These are phyloP conservation scores for Epicoccum sorghinum DNA, from an alignment of 2,329 filamentous ascomycete species.

Conservation along the genomic window DNA sequence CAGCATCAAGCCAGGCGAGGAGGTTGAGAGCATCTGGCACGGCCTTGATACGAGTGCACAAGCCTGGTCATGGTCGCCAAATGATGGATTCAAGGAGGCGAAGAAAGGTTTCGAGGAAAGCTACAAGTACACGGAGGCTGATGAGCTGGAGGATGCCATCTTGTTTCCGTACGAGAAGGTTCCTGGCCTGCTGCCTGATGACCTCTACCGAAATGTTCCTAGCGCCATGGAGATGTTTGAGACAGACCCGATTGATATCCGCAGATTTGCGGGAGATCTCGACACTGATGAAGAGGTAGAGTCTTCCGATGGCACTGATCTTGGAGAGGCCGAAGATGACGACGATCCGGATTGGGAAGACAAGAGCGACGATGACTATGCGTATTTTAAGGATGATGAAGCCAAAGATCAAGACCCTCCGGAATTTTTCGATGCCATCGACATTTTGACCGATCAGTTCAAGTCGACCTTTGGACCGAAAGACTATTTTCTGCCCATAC, in stretches of 20 bases:
- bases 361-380: constrained; percentile 18
- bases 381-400: constrained; percentile 5
- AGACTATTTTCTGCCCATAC: constrained; percentile 23
- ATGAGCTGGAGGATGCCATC: constrained; percentile 50
- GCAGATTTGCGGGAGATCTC: constrained; percentile 25
- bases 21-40: constrained; percentile 44
- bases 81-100: constrained; percentile 3
- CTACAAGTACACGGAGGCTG: constrained; percentile 47
- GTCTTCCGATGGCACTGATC: constrained; percentile 15
- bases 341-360: constrained; percentile 8
- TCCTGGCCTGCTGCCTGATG: constrained; percentile 22
- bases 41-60: constrained; percentile 28
- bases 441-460: constrained; percentile 17
- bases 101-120: constrained; percentile 30
- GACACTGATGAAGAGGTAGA: constrained; percentile 26
- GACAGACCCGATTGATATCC: constrained; percentile 18
- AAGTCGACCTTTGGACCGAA: constrained; percentile 1
- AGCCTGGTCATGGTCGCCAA: constrained; percentile 14
- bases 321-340: constrained; percentile 17
- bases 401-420: constrained; percentile 7
- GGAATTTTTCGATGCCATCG: constrained; percentile 14
- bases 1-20: constrained; percentile 47
- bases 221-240: constrained; percentile 35
- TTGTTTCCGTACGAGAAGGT: constrained; percentile 48
- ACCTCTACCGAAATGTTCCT: constrained; percentile 24